Evolutionary conservation across 2,329 filamentous ascomycete species (phyloP), one percentile per base, ranked within the genome.

Genomic region (Colletotrichum cordylinicola): DNA sequence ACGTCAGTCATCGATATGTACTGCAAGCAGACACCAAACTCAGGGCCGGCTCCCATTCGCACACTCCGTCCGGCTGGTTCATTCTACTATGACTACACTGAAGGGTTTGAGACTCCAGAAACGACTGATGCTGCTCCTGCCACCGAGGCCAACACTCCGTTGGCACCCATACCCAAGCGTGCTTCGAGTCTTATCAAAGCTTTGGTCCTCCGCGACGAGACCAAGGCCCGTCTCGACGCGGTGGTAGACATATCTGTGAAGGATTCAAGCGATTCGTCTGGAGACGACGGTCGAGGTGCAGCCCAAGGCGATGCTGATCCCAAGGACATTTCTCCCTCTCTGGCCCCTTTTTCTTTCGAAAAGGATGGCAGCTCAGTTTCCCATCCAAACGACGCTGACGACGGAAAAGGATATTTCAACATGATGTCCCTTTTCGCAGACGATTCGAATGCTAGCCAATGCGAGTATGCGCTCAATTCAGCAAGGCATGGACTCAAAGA

Each of bases 81-180:
- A 58, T 84, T 87, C 52, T 90, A 90, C 78, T 90, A 90, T 76
- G 89, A 91, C 78, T 90, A 90, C 78, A 87, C 84, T 21, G 89
- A 90, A 77, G 86, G 85, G 4, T 90, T 90, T 67, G 87, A 89
- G 21, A 82, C 80, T 60, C 81, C 79, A 21, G 72, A 76, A 24
- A 74, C 79, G 35, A 78, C 66, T 8, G 65, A 29, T 65, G 18
- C 27, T 48, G 10, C 15, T 12, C 31, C 10, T 18, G 21, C n/a
- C 8, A 27, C 31, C 21, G 77, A 66, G 27, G 24, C 75, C 15
- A 69, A 69, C n/a, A 69, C 78, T 21, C 80, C 84, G 18, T 70
- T 85, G 12, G 83, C 81, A 8, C 85, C 85, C 5, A 81, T 82
- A 39, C 82, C 80, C 6, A 78, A 79, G 39, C 79, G 82, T 65